Conservation (phyloP, 345 rosid species). For the Camelina sativa region DNA sequence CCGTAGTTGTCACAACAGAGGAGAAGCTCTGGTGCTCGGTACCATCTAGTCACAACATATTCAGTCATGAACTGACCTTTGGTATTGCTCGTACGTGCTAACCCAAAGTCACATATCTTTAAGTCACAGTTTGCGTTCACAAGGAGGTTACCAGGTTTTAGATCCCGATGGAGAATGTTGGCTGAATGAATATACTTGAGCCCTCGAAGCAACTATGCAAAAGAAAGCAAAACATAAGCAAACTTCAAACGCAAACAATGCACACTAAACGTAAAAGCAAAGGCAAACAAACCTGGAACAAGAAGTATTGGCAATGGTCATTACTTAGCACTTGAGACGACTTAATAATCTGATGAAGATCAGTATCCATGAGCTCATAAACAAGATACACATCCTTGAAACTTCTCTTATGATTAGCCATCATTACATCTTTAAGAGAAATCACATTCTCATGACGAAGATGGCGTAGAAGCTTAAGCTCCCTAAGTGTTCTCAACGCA, state of each 20-base stretch:
- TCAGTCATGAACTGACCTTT: slow-evolving; percentile 89
- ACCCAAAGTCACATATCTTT: slow-evolving; percentile 85
- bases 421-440: slow-evolving; percentile 83
- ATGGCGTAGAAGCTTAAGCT: slow-evolving; percentile 83
- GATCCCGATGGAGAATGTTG: slow-evolving; percentile 87
- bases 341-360: slow-evolving; percentile 87
- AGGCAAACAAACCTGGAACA: slow-evolving; percentile 63
- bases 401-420: slow-evolving; percentile 68
- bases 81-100: slow-evolving; percentile 83
- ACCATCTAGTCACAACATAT: slow-evolving; percentile 91
- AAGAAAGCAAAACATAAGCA: neutral
- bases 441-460: slow-evolving; percentile 83
- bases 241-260: neutral
- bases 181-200: slow-evolving; percentile 90
- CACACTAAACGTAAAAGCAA: neutral
- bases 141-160: slow-evolving; percentile 91
- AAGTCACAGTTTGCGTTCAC: slow-evolving; percentile 88
- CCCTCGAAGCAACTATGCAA: slow-evolving; percentile 74
- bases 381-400: slow-evolving; percentile 89
- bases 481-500: slow-evolving; percentile 78
- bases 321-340: slow-evolving; percentile 75
- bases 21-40: slow-evolving; percentile 92
- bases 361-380: slow-evolving; percentile 90
- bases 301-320: slow-evolving; percentile 88
- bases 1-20: slow-evolving; percentile 91